Evolutionary conservation across 805 yeast species (phyloP).

Genomic region (Saturnispora bothae): DNA sequence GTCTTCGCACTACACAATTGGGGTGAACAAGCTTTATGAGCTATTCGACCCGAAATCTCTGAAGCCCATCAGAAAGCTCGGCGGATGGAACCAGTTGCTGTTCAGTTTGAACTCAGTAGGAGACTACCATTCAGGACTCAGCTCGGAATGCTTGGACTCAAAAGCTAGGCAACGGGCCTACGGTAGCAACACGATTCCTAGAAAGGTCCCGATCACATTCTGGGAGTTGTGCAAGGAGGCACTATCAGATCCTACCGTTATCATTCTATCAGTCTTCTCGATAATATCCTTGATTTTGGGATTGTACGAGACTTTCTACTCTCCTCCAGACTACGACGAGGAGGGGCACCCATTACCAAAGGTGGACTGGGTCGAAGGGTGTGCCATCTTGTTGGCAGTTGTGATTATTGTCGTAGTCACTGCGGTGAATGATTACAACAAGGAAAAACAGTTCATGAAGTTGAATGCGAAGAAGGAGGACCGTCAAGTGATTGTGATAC

Average conservation of each 20-base stretch:
- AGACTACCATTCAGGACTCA: constrained; percentile 30
- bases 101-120: constrained; percentile 24
- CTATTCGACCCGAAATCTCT: constrained; percentile 59
- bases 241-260: constrained; percentile 80
- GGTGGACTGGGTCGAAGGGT: constrained; percentile 99
- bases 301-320: constrained; percentile 83
- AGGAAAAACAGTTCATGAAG: constrained; percentile 84
- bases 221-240: constrained; percentile 67
- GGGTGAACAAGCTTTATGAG: constrained; percentile 30
- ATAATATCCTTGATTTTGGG: constrained; percentile 83
- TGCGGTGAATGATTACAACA: constrained; percentile 92
- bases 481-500: constrained; percentile 62
- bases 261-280: constrained; percentile 78
- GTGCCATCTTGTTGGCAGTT: constrained; percentile 89
- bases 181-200: constrained; percentile 69
- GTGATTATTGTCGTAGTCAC: constrained; percentile 86
- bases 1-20: constrained; percentile 14
- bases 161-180: constrained; percentile 36
- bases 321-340: constrained; percentile 63
- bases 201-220: constrained; percentile 58
- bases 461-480: constrained; percentile 84
- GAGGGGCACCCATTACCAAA: constrained; percentile 70
- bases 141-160: constrained; percentile 24
- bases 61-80: constrained; percentile 29
- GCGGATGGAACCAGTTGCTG: constrained; percentile 33